phyloP scores from a whole-genome alignment of 257 asterid species.

The Salvia miltiorrhiza region DNA sequence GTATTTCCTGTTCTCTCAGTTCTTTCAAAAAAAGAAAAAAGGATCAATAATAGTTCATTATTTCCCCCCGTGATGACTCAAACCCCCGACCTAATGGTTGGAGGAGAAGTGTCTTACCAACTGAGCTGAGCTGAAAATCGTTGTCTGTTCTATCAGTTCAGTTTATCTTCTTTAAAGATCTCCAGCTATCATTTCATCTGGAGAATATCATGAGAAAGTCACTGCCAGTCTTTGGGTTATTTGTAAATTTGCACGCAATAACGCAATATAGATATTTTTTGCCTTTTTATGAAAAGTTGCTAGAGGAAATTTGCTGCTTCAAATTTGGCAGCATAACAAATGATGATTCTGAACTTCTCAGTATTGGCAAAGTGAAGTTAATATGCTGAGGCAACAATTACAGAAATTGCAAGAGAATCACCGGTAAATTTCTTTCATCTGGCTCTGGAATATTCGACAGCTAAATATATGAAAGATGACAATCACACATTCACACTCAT shows the following conservation, averaged over 20 bases:
- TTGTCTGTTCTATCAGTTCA: no score
- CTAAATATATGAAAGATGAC: neutral
- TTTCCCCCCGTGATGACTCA: no score
- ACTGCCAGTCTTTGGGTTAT: neutral
- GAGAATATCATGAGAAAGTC: neutral
- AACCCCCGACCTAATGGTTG: no score
- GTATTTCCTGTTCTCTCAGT: no score
- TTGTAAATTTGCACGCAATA: neutral
- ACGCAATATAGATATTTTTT: neutral
- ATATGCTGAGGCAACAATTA: conserved; percentile 54
- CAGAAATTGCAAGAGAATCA: conserved; percentile 64
- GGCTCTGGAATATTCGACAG: neutral
- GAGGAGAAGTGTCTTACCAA: no score
- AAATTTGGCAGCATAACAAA: conserved; percentile 3
- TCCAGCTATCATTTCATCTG: neutral
- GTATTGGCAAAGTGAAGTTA: conserved; percentile 78
- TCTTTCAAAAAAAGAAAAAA: no score
- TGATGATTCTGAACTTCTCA: conserved; percentile 28
- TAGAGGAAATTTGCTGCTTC: neutral
- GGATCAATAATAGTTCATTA: no score
- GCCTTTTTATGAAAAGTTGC: neutral
- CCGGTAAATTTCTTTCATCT: conserved; percentile 34
- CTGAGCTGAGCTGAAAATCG: no score
- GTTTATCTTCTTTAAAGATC: no score
- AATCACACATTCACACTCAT: neutral